Percentiles rank a stretch among this genome's conserved stretches.
Evolutionary conservation across 306 rosid genomes (phyloP).

Genomic region (Vigna nakashimae): DNA sequence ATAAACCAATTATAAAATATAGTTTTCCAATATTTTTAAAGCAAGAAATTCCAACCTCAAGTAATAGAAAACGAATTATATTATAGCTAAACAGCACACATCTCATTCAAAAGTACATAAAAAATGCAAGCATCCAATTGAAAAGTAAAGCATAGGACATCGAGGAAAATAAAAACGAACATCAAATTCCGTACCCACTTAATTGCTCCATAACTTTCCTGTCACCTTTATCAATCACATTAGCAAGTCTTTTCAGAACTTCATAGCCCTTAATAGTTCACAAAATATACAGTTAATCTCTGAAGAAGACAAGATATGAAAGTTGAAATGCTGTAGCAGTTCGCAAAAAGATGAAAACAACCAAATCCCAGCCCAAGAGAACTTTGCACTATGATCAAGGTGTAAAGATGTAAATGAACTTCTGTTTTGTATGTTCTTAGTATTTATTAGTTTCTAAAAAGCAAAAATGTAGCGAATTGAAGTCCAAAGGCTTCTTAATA

Average conservation of each 20-base stretch:
- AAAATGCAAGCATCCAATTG: neutral
- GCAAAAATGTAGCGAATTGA: neutral
- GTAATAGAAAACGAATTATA: constrained; percentile 14
- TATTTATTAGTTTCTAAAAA: neutral
- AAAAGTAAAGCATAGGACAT: neutral
- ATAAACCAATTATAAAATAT: constrained; percentile 42
- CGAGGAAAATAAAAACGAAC: constrained; percentile 8
- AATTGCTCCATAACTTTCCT: constrained; percentile 69
- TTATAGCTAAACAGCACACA: constrained; percentile 4
- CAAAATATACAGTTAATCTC: constrained; percentile 38
- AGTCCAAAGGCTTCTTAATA: neutral
- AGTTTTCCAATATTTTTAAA: constrained; percentile 33
- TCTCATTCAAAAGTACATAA: constrained; percentile 10
- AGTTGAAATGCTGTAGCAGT: constrained; percentile 37
- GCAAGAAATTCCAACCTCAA: constrained; percentile 28
- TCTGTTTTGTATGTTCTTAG: neutral
- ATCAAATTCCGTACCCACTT: constrained; percentile 75
- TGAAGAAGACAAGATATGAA: constrained; percentile 34
- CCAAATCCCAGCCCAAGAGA: constrained; percentile 9
- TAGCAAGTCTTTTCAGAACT: constrained; percentile 85
- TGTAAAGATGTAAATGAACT: neutral
- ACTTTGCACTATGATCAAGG: constrained; percentile 35
- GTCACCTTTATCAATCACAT: constrained; percentile 67
- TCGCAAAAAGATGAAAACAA: constrained; percentile 30
- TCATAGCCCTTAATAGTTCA: constrained; percentile 69